These are phyloP conservation scores for Phytopythium cucurbitacearum DNA, from an alignment of 352 stramenopile genomes.

Conservation along the genomic window DNA sequence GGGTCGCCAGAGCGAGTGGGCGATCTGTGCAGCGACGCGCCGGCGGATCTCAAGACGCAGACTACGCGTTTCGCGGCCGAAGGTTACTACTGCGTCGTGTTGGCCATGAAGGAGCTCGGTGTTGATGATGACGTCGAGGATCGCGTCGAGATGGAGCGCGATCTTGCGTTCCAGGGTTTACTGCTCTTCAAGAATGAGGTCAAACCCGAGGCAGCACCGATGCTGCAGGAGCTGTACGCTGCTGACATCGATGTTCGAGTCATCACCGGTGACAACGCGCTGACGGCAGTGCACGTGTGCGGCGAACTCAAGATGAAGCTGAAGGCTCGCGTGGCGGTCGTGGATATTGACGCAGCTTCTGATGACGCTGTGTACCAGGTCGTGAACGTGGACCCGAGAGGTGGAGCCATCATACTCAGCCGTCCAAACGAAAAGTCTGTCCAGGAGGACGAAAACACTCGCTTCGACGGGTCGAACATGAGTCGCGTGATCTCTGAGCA, in stretches of 20 bases:
- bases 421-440: not conserved
- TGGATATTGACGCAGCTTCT: constrained; percentile 22
- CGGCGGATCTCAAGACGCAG: constrained; percentile 21
- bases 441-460: not conserved
- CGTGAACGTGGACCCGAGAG: constrained; percentile 3
- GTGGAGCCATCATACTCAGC: not conserved
- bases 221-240: constrained; percentile 53
- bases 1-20: constrained; percentile 23
- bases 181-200: constrained; percentile 77
- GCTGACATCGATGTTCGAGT: constrained; percentile 60
- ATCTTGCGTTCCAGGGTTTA: constrained; percentile 52
- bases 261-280: constrained; percentile 65
- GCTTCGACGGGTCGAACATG: constrained; percentile 27
- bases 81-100: constrained; percentile 65
- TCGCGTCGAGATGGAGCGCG: constrained; percentile 32
- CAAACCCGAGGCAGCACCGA: constrained; percentile 46
- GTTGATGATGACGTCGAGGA: constrained; percentile 6
- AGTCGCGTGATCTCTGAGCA: constrained; percentile 16
- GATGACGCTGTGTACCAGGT: constrained; percentile 21
- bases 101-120: constrained; percentile 26
- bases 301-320: constrained; percentile 35
- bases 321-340: constrained; percentile 33
- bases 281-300: constrained; percentile 41
- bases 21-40: constrained; percentile 4
- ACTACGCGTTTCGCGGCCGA: constrained; percentile 26